phyloP scores from a whole-genome alignment of 139 green algal species.

The Ettlia oleoabundans region DNA sequence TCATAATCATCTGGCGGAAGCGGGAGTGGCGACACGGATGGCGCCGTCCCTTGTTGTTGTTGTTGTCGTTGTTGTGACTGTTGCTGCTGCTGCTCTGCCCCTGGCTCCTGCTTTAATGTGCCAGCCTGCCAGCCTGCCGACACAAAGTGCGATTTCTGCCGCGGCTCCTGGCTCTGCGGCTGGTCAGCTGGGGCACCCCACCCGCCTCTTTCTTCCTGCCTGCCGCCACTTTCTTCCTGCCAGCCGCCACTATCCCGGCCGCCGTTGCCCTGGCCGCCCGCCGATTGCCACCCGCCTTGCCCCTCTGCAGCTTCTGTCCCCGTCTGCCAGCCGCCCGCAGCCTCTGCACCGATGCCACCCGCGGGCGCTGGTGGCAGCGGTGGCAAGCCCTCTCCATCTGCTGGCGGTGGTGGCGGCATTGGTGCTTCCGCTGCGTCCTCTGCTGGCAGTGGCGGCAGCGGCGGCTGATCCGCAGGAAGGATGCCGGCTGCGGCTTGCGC shows the following conservation, averaged over 20 bases:
- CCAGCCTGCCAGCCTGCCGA: slow-evolving; percentile 27
- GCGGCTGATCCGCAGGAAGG: background rate
- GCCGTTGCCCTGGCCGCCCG: background rate
- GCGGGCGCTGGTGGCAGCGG: background rate
- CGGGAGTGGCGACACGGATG: background rate
- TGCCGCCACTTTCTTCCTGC: background rate
- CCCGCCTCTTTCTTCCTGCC: background rate
- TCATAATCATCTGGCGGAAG: background rate
- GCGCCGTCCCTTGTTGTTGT: background rate
- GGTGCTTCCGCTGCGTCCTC: background rate
- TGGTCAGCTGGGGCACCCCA: background rate
- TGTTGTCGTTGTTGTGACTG: slow-evolving; percentile 16
- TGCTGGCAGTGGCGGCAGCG: slow-evolving; percentile 9
- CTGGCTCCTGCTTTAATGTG: background rate
- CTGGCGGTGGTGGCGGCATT: background rate
- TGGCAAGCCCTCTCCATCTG: background rate
- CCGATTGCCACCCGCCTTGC: background rate
- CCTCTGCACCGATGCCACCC: background rate
- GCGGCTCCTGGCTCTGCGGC: slow-evolving; percentile 3
- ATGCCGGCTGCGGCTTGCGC: slow-evolving; percentile 31
- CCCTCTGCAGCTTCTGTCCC: background rate
- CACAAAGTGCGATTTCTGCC: slow-evolving; percentile 5
- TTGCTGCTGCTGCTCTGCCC: background rate
- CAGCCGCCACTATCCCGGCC: background rate
- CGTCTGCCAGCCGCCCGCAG: background rate